Evolutionary conservation across 129 eudicot genomes (phyloP), one percentile per base, ranked within the genome.

Genomic region (Flaveria trinervia): DNA sequence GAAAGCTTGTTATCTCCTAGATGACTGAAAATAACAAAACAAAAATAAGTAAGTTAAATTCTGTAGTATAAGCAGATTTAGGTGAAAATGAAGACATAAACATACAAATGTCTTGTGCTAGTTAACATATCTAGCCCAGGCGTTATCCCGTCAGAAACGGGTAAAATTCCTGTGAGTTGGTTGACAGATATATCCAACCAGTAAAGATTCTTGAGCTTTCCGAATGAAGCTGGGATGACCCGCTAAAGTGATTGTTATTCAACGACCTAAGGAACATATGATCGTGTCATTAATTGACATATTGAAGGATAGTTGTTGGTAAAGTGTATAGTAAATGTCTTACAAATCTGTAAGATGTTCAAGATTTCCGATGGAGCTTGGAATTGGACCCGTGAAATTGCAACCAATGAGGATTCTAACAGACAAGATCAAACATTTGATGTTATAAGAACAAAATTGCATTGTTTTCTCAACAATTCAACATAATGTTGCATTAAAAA

Each of bases 141-240:
- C 5, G 72, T 57, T 56, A 65, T 75, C 68, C 83, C 88, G 59
- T 71, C 50, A 20, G 97, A 92, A 80, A 87, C 93, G 0, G 97
- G 93, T 59, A 92, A 73, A 2, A 45, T 75, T 52, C 97, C 97
- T 0, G 72, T 67, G 76, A 92, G 92, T 74, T 76, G 55, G 76
- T 92, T 92, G 22, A 81, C 83, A n/a, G 91, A 83, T 5, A 92
- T 70, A 79, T 92, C 97, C 72, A 92, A 83, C 96, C 93, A 92
- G 61, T 84, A 79, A 77, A 89, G 86, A 52, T 81, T 84, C 41
- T 80, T 59, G 16, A 92, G 82, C 9, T 77, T 84, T 14, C 97
- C 97, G 79, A 92, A 77, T 9, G 96, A 72, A 83, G 88, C 79
- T 28, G 98, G 96, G 76, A 92, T 51, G 71, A 3, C 54, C 98